phyloP scores from a whole-genome alignment of 1,284 basidiomycete species.

The Apiotrichum gracile region DNA sequence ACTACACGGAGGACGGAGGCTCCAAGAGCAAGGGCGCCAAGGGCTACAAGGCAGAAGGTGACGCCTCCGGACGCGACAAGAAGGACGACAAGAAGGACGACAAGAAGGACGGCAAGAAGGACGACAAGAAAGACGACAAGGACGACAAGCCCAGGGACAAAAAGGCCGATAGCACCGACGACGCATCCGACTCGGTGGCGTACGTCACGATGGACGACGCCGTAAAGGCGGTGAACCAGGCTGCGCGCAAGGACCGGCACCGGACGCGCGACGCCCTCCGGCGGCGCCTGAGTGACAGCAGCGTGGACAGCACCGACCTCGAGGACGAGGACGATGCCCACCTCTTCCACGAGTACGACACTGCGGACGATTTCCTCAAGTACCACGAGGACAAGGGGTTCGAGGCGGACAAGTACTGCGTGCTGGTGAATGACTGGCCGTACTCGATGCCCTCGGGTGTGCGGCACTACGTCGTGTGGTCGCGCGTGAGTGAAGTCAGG shows the following conservation, averaged over 20 bases:
- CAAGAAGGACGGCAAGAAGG: not conserved
- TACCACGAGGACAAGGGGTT: constrained; percentile 24
- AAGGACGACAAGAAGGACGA: too few relatives aligned
- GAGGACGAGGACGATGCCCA: constrained; percentile 19
- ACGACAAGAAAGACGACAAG: not conserved
- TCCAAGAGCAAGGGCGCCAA: too few relatives aligned
- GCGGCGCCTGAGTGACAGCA: too few relatives aligned
- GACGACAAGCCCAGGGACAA: not conserved
- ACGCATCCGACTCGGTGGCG: not conserved
- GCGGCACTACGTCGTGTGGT: constrained; percentile 44
- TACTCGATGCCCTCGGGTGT: constrained; percentile 44
- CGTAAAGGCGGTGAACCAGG: too few relatives aligned
- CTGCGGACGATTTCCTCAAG: constrained; percentile 29
- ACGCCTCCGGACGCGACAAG: too few relatives aligned
- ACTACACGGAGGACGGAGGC: too few relatives aligned
- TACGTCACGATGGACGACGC: not conserved
- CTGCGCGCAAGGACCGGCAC: too few relatives aligned
- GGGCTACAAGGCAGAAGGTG: too few relatives aligned
- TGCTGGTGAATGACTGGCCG: constrained; percentile 46
- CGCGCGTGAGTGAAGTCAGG: constrained; percentile 40
- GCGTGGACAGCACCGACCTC: too few relatives aligned
- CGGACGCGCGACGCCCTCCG: not conserved
- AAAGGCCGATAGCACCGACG: too few relatives aligned
- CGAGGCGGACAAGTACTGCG: constrained; percentile 35
- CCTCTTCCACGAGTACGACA: constrained; percentile 17